Evolutionary conservation across 306 rosid species (phyloP).

Genomic region (Pyrus communis): DNA sequence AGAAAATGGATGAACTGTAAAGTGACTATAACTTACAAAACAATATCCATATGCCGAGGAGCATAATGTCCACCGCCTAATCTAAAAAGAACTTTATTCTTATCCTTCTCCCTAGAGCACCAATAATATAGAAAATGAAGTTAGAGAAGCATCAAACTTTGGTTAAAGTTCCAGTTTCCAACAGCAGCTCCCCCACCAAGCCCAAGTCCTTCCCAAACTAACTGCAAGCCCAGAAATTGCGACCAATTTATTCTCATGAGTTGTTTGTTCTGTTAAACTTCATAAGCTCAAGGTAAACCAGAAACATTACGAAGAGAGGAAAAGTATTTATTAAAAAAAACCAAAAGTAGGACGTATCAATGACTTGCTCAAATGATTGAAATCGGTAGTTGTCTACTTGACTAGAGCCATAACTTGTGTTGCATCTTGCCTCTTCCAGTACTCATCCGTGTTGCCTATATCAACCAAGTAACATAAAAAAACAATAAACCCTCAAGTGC

Average conservation of each 20-base stretch:
- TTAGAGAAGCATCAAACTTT: slow-evolving; percentile 4
- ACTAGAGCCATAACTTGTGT: no score
- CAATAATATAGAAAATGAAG: slow-evolving; percentile 5
- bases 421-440: no score
- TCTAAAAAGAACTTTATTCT: slow-evolving; percentile 80
- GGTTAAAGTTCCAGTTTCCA: slow-evolving; percentile 59
- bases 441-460: no score
- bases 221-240: slow-evolving; percentile 36
- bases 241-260: background rate
- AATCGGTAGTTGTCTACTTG: background rate
- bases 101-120: slow-evolving; percentile 49
- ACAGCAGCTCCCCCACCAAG: slow-evolving; percentile 77
- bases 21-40: slow-evolving; percentile 41
- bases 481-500: no score
- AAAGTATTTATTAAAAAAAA: background rate
- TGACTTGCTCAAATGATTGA: slow-evolving; percentile 9
- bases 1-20: background rate
- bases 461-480: no score
- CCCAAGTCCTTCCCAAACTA: slow-evolving; percentile 94
- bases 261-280: background rate
- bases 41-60: slow-evolving; percentile 90
- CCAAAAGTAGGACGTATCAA: background rate
- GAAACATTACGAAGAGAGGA: background rate
- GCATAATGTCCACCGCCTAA: slow-evolving; percentile 95
- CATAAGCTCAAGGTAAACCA: background rate